phyloP scores from a whole-genome alignment of 441 rosid species.

The Mallotus japonicus region DNA sequence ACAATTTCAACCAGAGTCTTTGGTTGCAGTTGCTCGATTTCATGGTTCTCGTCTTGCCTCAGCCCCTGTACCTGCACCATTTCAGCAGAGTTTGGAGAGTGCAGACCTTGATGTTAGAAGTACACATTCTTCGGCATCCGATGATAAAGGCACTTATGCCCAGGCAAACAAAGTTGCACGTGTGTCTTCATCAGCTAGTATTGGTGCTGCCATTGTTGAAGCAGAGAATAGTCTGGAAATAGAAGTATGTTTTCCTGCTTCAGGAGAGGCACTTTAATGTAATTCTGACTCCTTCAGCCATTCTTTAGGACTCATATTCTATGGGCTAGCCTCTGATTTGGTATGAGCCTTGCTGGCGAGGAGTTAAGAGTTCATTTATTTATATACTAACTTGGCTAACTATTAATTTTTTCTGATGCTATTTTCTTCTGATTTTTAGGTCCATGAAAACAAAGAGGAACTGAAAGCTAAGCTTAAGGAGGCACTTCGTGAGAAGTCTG shows the following conservation, averaged over 20 bases:
- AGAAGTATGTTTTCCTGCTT: constrained; percentile 79
- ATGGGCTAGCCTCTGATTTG: constrained; percentile 45
- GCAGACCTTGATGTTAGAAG: constrained; percentile 9
- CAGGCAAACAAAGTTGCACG: constrained; percentile 45
- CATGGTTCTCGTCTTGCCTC: constrained; percentile 94
- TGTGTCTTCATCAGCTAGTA: constrained; percentile 49
- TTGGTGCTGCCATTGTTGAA: constrained; percentile 82
- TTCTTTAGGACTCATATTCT: constrained; percentile 44
- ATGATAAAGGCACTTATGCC: constrained; percentile 28
- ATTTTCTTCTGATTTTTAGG: constrained; percentile 27
- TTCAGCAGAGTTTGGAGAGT: constrained; percentile 36
- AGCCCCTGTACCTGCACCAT: constrained; percentile 79
- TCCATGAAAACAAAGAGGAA: constrained; percentile 68
- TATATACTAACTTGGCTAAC: constrained; percentile 10
- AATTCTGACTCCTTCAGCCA: constrained; percentile 49
- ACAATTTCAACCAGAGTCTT: constrained; percentile 47
- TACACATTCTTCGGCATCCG: background rate
- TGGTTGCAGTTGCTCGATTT: constrained; percentile 79
- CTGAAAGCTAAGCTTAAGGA: constrained; percentile 79
- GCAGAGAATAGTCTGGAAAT: constrained; percentile 64
- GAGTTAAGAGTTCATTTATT: constrained; percentile 38
- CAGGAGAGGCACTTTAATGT: constrained; percentile 48
- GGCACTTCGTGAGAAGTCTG: constrained; percentile 63
- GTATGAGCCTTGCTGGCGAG: constrained; percentile 51
- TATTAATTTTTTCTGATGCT: constrained; percentile 9